Evolutionary conservation across 164 flowering plant genomes (phyloP), one percentile per base, ranked within the genome.

Genomic region (Buxus sempervirens): DNA sequence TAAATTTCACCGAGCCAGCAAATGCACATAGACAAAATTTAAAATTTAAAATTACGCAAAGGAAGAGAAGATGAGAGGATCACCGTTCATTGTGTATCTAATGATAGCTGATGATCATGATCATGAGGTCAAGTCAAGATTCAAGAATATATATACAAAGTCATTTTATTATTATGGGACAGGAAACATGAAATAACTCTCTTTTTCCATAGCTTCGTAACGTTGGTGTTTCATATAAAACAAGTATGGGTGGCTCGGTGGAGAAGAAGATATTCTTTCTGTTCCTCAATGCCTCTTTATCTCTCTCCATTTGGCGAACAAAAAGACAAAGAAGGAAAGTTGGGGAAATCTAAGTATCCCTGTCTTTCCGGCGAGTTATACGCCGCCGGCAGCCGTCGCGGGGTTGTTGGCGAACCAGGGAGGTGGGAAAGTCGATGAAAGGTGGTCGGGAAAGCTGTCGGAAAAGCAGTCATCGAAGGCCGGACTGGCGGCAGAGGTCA

Each of bases 361-460:
- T 6, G 51, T 1, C 12, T 45, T 45, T 10, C 51, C 5, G 51
- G 51, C 51, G 13, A 45, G 10, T 45, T 15, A 45, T 10, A 1
- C 12, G 18, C 51, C 51, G 18, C 51, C 51, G 18, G 51, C 51
- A 15, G 51, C 51, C 16, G 51, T 45, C 12, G 51, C 51, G 9
- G 82, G 74, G 54, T 61, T 81, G 54, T 58, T 80, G 14, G 67
- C 65, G 20, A 68, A 13, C 85, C 86, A 85, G 8, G 86, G 77
- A 45, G 38, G 38, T 32, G 71, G 72, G 21, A 77, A 63, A 19
- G n/a, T 70, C 19, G 78, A 73, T 70, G 82, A 76, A 42, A 81
- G 77, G 2, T 58, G 66, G 49, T 78, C 86, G 59, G 80, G 61
- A 16, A 71, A 71, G 62, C 70, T 67, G 32, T 86, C 88, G 59